Percentiles rank a stretch among this genome's conserved stretches.
phyloP scores from a whole-genome alignment of 2,329 filamentous ascomycete species.

The Monosporascus ibericus region DNA sequence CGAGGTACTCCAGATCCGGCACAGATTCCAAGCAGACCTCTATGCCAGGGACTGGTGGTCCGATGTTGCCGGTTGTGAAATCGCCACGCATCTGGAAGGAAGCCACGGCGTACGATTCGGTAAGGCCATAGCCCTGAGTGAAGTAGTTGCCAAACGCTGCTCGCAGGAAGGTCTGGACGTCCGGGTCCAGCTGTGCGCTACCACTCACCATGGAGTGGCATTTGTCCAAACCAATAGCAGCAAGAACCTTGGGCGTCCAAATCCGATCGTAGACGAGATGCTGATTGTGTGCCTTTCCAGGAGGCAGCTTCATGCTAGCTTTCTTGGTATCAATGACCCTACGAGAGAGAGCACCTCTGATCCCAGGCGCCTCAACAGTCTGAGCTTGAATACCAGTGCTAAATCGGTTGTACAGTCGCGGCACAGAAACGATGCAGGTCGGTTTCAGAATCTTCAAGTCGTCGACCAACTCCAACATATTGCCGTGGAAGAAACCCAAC shows the following conservation, averaged over 20 bases:
- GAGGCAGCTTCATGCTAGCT: conserved; percentile 65
- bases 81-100: conserved; percentile 66
- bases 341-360: conserved; percentile 75
- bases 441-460: conserved; percentile 85
- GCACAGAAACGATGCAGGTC: conserved; percentile 80
- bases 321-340: conserved; percentile 76
- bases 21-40: conserved; percentile 82
- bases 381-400: conserved; percentile 73
- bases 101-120: conserved; percentile 80
- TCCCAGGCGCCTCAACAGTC: conserved; percentile 71
- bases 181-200: conserved; percentile 83
- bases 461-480: conserved; percentile 78
- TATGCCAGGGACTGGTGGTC: conserved; percentile 57
- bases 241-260: conserved; percentile 81
- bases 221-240: conserved; percentile 75
- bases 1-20: conserved; percentile 88
- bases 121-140: conserved; percentile 86
- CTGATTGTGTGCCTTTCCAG: conserved; percentile 69
- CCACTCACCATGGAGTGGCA: conserved; percentile 73
- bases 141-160: conserved; percentile 75
- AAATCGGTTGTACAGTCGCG: conserved; percentile 87
- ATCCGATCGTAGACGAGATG: conserved; percentile 79
- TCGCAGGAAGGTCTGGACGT: conserved; percentile 82
- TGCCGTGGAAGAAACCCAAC: conserved; percentile 92
- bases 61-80: conserved; percentile 74